phyloP scores from a whole-genome alignment of 257 asterid genomes.

The Coffea eugenioides region DNA sequence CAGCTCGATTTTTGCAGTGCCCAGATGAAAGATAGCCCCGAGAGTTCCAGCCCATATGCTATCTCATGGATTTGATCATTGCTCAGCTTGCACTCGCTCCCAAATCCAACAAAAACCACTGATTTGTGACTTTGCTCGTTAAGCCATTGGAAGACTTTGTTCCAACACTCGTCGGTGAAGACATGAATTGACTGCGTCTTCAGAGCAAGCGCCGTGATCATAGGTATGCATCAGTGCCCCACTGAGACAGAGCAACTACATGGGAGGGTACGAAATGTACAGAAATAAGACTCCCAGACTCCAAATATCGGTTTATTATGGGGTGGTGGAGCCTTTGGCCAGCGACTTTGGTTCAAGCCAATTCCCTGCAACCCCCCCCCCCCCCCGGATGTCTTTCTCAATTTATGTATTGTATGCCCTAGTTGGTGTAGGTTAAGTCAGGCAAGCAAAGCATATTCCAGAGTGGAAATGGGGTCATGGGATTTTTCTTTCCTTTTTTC shows the following conservation, averaged over 20 bases:
- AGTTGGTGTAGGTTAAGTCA: constrained; percentile 11
- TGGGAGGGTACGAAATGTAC: not conserved
- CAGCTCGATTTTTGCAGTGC: constrained; percentile 1
- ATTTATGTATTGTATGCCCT: not conserved
- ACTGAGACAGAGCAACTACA: constrained; percentile 15
- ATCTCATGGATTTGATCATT: constrained; percentile 4
- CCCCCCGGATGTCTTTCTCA: constrained; percentile 9
- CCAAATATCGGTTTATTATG: constrained; percentile 9
- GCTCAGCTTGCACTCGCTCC: constrained; percentile 11
- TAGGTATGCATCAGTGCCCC: constrained; percentile 5
- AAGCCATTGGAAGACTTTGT: constrained; percentile 1
- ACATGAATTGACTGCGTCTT: not conserved
- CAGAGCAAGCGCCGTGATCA: constrained; percentile 13
- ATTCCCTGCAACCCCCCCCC: constrained; percentile 9
- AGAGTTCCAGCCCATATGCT: constrained; percentile 12
- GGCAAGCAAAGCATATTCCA: constrained; percentile 20
- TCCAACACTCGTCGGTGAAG: not conserved
- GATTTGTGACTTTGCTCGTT: constrained; percentile 3
- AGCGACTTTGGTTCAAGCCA: constrained; percentile 21
- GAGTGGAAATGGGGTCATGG: constrained; percentile 18
- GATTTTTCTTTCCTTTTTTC: too few relatives aligned
- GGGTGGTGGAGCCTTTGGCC: constrained; percentile 28
- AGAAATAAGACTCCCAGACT: constrained; percentile 7
- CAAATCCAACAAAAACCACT: constrained; percentile 8
- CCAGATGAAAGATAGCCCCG: constrained; percentile 2